A percentile compares a stretch with the other conserved stretches of the same genome.
These are phyloP conservation scores for Pleurotus djamor DNA, from an alignment of 768 basidiomycete genomes.

Conservation along the genomic window DNA sequence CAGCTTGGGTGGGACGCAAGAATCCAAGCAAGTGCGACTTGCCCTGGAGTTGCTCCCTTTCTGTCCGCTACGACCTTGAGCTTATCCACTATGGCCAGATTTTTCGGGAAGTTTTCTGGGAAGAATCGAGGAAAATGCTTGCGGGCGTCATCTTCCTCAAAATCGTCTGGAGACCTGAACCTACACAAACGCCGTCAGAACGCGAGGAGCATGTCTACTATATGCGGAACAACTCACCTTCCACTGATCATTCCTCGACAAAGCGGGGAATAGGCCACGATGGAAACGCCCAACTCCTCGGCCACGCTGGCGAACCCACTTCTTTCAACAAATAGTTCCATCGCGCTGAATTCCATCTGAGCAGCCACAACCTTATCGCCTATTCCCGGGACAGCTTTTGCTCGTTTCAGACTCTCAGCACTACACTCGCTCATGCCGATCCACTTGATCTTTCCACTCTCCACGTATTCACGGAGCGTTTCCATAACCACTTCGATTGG, in stretches of 20 bases:
- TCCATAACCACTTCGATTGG: constrained; percentile 21
- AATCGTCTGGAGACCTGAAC: constrained; percentile 31
- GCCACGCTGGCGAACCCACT: constrained; percentile 3
- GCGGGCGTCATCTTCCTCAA: constrained; percentile 30
- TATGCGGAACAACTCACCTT: constrained; percentile 22
- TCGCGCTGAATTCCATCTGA: constrained; percentile 11
- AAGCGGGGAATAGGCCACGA: constrained; percentile 37
- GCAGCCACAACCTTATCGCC: constrained; percentile 24
- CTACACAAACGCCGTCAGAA: constrained; percentile 12
- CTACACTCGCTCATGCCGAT: constrained; percentile 30
- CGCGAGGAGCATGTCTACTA: not conserved
- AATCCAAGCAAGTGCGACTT: constrained; percentile 21
- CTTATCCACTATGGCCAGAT: constrained; percentile 32
- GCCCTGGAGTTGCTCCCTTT: constrained; percentile 29
- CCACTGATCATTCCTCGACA: constrained; percentile 37
- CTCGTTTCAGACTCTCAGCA: constrained; percentile 21
- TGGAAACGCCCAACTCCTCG: constrained; percentile 29
- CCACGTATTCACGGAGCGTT: not conserved
- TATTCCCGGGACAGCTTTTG: constrained; percentile 22
- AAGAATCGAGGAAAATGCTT: constrained; percentile 26
- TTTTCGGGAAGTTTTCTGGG: constrained; percentile 42
- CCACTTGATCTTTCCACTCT: constrained; percentile 21
- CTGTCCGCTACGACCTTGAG: constrained; percentile 25
- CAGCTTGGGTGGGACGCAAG: constrained; percentile 14
- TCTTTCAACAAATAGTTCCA: not conserved